A percentile compares a stretch with the other conserved stretches of the same genome.
phyloP scores from a whole-genome alignment of 768 basidiomycete species.

The Strobilomyces dryophilus region DNA sequence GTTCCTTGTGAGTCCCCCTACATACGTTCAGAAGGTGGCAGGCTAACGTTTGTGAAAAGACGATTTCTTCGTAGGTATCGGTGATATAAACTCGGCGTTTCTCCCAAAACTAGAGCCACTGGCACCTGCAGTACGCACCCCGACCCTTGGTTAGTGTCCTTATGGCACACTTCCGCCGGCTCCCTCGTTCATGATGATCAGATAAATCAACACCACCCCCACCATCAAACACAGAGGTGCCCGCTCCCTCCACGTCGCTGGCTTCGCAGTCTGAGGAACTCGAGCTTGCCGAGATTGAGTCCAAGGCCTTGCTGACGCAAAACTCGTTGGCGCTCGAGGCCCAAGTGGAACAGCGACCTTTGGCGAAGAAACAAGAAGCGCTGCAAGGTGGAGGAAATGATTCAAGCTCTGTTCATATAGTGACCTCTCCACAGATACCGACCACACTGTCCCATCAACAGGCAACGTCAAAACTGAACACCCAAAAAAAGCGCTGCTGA shows the following conservation, averaged over 20 bases:
- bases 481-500: slow-evolving; percentile 71
- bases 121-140: slow-evolving; percentile 20
- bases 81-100: slow-evolving; percentile 96
- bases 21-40: background rate
- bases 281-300: slow-evolving; percentile 42
- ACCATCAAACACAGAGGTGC: slow-evolving; percentile 14
- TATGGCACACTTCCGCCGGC: background rate
- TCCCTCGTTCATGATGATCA: slow-evolving; percentile 16
- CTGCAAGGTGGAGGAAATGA: slow-evolving; percentile 44
- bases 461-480: slow-evolving; percentile 39
- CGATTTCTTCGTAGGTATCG: slow-evolving; percentile 97
- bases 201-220: slow-evolving; percentile 15
- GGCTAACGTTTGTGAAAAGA: slow-evolving; percentile 43
- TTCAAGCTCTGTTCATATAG: background rate
- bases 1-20: slow-evolving; percentile 69
- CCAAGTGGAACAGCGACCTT: slow-evolving; percentile 79
- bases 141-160: slow-evolving; percentile 22
- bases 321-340: slow-evolving; percentile 78
- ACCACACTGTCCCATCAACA: slow-evolving; percentile 13
- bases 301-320: slow-evolving; percentile 58
- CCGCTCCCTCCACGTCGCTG: slow-evolving; percentile 11
- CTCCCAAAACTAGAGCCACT: slow-evolving; percentile 71
- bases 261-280: slow-evolving; percentile 32
- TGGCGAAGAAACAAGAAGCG: slow-evolving; percentile 85
- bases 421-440: slow-evolving; percentile 10